Percentiles rank a stretch among this genome's conserved stretches.
phyloP scores from a whole-genome alignment of 108 stramenopile genomes.

The Nannochloropsis salina region DNA sequence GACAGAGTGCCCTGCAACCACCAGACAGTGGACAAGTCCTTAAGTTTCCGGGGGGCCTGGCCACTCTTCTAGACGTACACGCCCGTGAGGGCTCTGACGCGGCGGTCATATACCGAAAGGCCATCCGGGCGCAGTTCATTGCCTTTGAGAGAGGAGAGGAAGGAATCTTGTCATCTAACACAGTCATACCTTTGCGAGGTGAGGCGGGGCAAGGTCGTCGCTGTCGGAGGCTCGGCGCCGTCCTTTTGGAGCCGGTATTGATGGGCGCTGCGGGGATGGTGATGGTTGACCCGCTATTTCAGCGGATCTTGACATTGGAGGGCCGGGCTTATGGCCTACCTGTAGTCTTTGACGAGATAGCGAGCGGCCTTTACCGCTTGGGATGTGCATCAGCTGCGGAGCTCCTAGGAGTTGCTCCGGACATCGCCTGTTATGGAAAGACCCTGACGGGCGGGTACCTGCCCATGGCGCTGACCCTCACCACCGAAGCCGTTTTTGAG shows the following conservation, averaged over 20 bases:
- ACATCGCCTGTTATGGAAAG: constrained; percentile 52
- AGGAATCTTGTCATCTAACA: neutral
- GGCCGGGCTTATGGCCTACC: constrained; percentile 37
- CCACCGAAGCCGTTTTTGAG: constrained; percentile 43
- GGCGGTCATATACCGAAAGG: neutral
- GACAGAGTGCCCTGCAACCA: neutral
- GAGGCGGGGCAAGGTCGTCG: neutral
- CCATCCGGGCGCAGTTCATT: neutral
- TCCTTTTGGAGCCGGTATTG: constrained; percentile 45
- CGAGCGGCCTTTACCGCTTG: constrained; percentile 49
- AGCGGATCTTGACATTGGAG: constrained; percentile 42
- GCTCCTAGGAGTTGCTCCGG: constrained; percentile 37
- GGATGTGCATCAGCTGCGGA: constrained; percentile 38
- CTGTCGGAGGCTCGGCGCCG: constrained; percentile 32
- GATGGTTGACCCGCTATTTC: constrained; percentile 51
- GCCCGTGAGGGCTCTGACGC: neutral
- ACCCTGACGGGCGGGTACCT: constrained; percentile 49
- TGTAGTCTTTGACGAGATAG: constrained; percentile 49
- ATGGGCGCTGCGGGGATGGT: constrained; percentile 50
- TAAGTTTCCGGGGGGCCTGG: neutral
- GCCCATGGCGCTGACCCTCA: constrained; percentile 37
- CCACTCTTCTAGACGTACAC: neutral
- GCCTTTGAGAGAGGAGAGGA: neutral
- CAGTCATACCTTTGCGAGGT: neutral
- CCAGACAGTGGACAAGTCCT: neutral